phyloP scores from a whole-genome alignment of 257 asterid species.

The Avicennia marina region DNA sequence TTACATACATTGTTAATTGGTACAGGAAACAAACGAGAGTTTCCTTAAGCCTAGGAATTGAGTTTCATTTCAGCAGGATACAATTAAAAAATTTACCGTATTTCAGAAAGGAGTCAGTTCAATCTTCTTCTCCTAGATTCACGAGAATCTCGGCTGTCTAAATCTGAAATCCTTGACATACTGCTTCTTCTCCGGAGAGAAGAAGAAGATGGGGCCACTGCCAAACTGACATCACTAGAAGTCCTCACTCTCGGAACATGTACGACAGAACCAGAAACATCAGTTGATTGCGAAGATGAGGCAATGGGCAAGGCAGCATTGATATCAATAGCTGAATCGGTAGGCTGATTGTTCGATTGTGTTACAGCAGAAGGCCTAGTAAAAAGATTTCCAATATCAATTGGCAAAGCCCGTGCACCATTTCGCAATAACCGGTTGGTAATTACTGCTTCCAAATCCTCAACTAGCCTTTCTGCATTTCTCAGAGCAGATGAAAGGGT shows the following conservation, averaged over 20 bases:
- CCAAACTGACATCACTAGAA: constrained; percentile 20
- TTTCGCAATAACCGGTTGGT: constrained; percentile 34
- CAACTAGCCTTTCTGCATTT: constrained; percentile 71
- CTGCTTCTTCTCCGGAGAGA: constrained; percentile 55
- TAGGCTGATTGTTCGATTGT: constrained; percentile 30
- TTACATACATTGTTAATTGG: constrained; percentile 9
- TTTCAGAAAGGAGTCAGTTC: constrained; percentile 27
- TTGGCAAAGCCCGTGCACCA: constrained; percentile 27
- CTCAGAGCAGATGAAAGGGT: constrained; percentile 65
- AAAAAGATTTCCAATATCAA: no score
- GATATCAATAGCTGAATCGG: constrained; percentile 26
- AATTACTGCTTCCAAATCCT: constrained; percentile 62
- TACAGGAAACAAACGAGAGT: constrained; percentile 20
- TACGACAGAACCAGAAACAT: constrained; percentile 25
- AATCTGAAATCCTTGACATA: constrained; percentile 29
- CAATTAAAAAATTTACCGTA: constrained; percentile 10
- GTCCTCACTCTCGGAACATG: constrained; percentile 19
- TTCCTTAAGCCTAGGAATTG: constrained; percentile 1
- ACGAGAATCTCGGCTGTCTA: constrained; percentile 32
- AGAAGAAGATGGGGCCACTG: constrained; percentile 48
- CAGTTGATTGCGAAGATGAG: constrained; percentile 39
- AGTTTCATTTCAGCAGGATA: constrained; percentile 17
- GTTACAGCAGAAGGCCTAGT: constrained; percentile 29
- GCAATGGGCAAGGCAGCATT: constrained; percentile 26
- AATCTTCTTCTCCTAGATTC: constrained; percentile 52